Evolutionary conservation across 1,284 basidiomycete species (phyloP), one percentile per base, ranked within the genome.

Genomic region (Leccinum insolens): DNA sequence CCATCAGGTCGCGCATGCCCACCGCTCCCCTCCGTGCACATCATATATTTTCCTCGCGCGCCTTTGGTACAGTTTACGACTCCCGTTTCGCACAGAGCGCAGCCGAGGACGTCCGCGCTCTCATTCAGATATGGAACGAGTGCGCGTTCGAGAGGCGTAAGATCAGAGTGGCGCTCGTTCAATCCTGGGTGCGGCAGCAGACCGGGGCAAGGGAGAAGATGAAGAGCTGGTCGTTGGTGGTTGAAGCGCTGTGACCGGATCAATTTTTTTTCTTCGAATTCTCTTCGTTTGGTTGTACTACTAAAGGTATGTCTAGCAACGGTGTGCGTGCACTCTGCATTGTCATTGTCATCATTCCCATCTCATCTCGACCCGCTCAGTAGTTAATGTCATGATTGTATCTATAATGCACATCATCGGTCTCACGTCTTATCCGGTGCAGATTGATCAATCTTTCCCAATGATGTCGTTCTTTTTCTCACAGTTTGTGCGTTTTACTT

Each of bases 101-200:
- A 2, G n/a, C 63, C 4, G 69, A 79, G 2, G 74, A 78, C 41
- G 75, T 79, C 28, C 68, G 69, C 61, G 74, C 76, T 7, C 71
- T 78, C 25, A 61, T 79, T 6, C 63, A 66, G 20, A 68, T 80
- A 15, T 78, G 77, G 77, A 79, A 80, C 37, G 69, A 77, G 63
- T 72, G 76, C 63, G 78, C 76, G 6, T 74, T 77, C 12, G 76
- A 79, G 65, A 70, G 78, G 41, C 74, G 76, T 52, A 77, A 78
- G 63, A 66, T 80, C 60, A 68, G 67, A 9, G 76, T 73, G 22
- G n/a, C 52, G 22, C 52, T 55, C 22, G 14, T 55, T 55, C 52
- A 8, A 22, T 3, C 52, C n/a, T 55, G 52, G 22, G 22, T 55
- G 4, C 20, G 52, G 7, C 66, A 28, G 25, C 39, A 52, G 25